Evolutionary conservation across 805 yeast genomes (phyloP).

Genomic region (Priceomyces castillae): DNA sequence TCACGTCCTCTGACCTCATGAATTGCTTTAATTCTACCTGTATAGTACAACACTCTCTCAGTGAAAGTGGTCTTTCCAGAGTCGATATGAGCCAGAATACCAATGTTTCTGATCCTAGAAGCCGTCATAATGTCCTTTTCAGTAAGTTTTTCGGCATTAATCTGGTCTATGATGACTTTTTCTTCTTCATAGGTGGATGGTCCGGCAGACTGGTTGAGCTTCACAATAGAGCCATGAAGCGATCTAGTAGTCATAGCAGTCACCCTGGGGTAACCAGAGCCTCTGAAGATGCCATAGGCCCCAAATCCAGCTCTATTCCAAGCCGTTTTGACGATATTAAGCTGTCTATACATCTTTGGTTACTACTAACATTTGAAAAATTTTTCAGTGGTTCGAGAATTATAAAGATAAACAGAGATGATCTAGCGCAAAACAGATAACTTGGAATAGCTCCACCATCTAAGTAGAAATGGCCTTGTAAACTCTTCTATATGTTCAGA

Average conservation of each 20-base stretch:
- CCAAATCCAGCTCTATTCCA: neutral
- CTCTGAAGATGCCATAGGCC: neutral
- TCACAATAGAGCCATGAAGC: slow-evolving; percentile 6
- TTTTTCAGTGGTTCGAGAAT: slow-evolving; percentile 1
- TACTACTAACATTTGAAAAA: slow-evolving; percentile 2
- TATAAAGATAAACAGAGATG: neutral
- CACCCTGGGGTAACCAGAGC: neutral
- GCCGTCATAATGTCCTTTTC: slow-evolving; percentile 53
- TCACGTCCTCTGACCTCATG: slow-evolving; percentile 97
- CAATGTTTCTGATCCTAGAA: slow-evolving; percentile 79
- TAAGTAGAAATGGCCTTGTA: too few relatives aligned
- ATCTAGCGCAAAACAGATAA: neutral
- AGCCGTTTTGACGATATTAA: neutral
- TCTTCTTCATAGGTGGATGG: slow-evolving; percentile 67
- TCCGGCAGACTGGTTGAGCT: slow-evolving; percentile 10
- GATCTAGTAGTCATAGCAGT: neutral
- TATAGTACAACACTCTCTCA: slow-evolving; percentile 92
- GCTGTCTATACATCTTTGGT: slow-evolving; percentile 3
- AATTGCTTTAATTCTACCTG: slow-evolving; percentile 95
- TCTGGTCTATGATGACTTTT: slow-evolving; percentile 61
- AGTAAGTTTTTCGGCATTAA: slow-evolving; percentile 43
- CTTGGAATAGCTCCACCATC: neutral
- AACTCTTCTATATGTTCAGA: too few relatives aligned
- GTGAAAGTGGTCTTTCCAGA: slow-evolving; percentile 98
- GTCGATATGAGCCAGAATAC: slow-evolving; percentile 97